Conservation (phyloP, 2,329 filamentous ascomycete species). For the Ophiocordyceps robertsii region DNA sequence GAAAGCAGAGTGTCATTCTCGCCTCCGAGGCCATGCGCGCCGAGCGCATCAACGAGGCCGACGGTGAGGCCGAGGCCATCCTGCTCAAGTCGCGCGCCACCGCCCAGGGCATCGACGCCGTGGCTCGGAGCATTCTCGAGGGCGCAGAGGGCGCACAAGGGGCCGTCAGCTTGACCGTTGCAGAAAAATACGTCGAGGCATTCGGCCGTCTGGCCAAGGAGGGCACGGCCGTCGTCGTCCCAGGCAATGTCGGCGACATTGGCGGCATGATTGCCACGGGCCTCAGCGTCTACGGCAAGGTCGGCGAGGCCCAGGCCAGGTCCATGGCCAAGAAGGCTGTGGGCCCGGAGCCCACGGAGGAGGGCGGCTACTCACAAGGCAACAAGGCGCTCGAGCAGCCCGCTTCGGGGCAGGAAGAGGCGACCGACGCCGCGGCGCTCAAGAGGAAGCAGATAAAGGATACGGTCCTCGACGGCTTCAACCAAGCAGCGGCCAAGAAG, state of each 20-base stretch:
- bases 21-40: slow-evolving; percentile 82
- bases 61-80: slow-evolving; percentile 90
- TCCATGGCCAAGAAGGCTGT: slow-evolving; percentile 43
- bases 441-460: slow-evolving; percentile 20
- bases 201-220: slow-evolving; percentile 89
- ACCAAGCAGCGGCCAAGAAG: slow-evolving; percentile 19
- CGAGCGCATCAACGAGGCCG: slow-evolving; percentile 86
- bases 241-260: slow-evolving; percentile 93
- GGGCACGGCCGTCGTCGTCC: slow-evolving; percentile 88
- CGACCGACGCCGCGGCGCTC: slow-evolving; percentile 3
- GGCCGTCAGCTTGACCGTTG: slow-evolving; percentile 76
- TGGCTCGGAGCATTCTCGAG: slow-evolving; percentile 60
- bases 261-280: slow-evolving; percentile 94
- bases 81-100: slow-evolving; percentile 75
- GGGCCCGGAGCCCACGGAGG: slow-evolving; percentile 10
- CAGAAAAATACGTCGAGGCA: slow-evolving; percentile 96
- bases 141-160: slow-evolving; percentile 66
- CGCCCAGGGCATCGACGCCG: slow-evolving; percentile 74
- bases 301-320: slow-evolving; percentile 66
- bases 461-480: slow-evolving; percentile 25
- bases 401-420: slow-evolving; percentile 4
- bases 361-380: slow-evolving; percentile 5
- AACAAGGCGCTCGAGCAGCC: slow-evolving; percentile 7
- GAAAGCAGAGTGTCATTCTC: slow-evolving; percentile 92
- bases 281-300: slow-evolving; percentile 89